phyloP scores from a whole-genome alignment of 1,139 yeast genomes.

The Suhomyces terraborum region DNA sequence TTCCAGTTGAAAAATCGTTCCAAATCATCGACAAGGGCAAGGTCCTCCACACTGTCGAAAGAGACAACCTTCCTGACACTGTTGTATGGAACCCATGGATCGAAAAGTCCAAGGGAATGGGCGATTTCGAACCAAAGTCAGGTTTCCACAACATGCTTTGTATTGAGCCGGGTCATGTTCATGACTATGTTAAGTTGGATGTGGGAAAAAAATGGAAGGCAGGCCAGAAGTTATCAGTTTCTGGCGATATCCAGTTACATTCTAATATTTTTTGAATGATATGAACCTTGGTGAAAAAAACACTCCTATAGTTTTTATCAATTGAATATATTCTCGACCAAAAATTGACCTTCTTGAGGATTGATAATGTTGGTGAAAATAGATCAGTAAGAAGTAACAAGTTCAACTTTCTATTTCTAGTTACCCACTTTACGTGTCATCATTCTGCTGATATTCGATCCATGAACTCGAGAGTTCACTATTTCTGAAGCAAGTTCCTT shows the following conservation, averaged over 20 bases:
- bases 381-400: too few relatives aligned
- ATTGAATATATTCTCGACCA: too few relatives aligned
- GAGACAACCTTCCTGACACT: conserved; percentile 75
- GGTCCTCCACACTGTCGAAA: conserved; percentile 64
- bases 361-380: too few relatives aligned
- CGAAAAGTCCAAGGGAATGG: conserved; percentile 75
- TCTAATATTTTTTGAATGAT: conserved; percentile 37
- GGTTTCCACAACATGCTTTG: conserved; percentile 90
- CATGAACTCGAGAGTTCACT: too few relatives aligned
- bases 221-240: conserved; percentile 37
- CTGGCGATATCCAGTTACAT: conserved; percentile 50
- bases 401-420: too few relatives aligned
- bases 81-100: conserved; percentile 99
- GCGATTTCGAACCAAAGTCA: conserved; percentile 80
- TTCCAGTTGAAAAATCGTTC: conserved; percentile 54
- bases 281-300: background rate
- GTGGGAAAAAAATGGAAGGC: conserved; percentile 73
- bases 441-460: too few relatives aligned
- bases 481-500: too few relatives aligned
- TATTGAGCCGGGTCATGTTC: conserved; percentile 90
- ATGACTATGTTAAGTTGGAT: conserved; percentile 58
- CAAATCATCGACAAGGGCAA: conserved; percentile 70
- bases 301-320: background rate
- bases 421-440: too few relatives aligned
- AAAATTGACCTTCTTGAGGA: too few relatives aligned